Evolutionary conservation across 192 early-diverging fungal species (phyloP).

Genomic region (Umbelopsis vinacea): DNA sequence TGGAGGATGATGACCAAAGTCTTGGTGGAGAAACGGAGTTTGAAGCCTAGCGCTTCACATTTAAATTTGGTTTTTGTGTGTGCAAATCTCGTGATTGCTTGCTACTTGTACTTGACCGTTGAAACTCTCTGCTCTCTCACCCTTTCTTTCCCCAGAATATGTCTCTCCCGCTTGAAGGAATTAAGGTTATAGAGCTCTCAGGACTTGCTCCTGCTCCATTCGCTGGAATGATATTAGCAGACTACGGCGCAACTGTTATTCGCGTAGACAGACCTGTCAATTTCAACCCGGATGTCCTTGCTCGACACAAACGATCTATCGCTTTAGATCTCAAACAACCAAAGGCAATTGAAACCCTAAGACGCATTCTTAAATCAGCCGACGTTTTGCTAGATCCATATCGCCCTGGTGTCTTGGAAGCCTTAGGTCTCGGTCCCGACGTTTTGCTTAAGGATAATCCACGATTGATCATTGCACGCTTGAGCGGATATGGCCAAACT

Average conservation of each 20-base stretch:
- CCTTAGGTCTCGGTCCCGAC: conserved; percentile 65
- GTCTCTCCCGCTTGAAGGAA: conserved; percentile 43
- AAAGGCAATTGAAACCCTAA: conserved; percentile 48
- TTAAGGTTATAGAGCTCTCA: conserved; percentile 69
- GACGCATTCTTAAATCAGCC: conserved; percentile 46
- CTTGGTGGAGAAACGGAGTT: conserved; percentile 13
- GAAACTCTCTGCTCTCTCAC: neutral
- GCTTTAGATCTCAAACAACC: conserved; percentile 62
- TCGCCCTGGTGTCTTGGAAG: conserved; percentile 72
- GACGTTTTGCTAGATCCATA: conserved; percentile 73
- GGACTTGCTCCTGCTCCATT: conserved; percentile 72
- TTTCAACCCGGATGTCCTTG: conserved; percentile 50
- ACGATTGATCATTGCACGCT: conserved; percentile 58
- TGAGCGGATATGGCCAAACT: conserved; percentile 73
- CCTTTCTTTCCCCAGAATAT: conserved; percentile 24
- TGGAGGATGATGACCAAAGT: conserved; percentile 11
- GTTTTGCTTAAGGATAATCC: conserved; percentile 59
- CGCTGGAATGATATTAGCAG: conserved; percentile 67
- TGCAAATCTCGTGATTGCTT: conserved; percentile 3
- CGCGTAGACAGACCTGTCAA: conserved; percentile 58
- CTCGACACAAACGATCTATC: conserved; percentile 66
- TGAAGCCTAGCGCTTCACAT: neutral
- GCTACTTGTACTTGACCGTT: neutral
- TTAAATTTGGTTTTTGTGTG: neutral
- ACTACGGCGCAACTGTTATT: conserved; percentile 71